A percentile compares a stretch with the other conserved stretches of the same genome.
phyloP scores from a whole-genome alignment of 257 asterid species.

The Solanum bulbocastanum region DNA sequence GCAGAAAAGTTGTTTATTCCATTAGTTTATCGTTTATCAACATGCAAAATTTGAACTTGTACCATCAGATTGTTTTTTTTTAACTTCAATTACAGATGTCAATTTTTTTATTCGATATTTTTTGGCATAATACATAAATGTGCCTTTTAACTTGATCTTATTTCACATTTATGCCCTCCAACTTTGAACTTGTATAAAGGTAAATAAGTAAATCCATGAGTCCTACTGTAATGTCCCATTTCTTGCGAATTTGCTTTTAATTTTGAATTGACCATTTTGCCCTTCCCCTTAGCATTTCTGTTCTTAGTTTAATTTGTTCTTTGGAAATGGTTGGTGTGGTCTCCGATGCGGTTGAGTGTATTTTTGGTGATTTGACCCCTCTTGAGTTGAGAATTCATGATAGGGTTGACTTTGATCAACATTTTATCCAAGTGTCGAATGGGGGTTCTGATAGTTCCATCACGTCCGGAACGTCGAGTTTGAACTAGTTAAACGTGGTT shows the following conservation, averaged over 20 bases:
- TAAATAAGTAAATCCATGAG: background rate
- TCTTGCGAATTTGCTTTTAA: background rate
- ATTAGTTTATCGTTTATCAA: too few relatives aligned
- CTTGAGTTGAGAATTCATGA: background rate
- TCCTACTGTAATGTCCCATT: background rate
- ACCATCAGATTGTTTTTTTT: too few relatives aligned
- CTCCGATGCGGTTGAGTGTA: background rate
- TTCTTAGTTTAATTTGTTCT: background rate
- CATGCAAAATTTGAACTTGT: too few relatives aligned
- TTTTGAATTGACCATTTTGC: background rate
- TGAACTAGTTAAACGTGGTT: background rate
- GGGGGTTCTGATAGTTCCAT: background rate
- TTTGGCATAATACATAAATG: too few relatives aligned
- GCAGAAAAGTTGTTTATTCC: too few relatives aligned
- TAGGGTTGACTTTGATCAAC: background rate
- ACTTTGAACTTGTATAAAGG: too few relatives aligned
- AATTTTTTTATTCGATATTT: too few relatives aligned
- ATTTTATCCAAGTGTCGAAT: background rate
- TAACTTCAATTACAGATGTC: too few relatives aligned
- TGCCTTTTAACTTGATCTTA: too few relatives aligned
- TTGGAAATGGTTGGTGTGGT: background rate
- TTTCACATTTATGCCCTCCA: too few relatives aligned
- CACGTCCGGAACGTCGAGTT: background rate
- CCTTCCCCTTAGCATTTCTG: background rate
- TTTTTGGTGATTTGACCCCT: background rate